Evolutionary conservation across 2,329 filamentous ascomycete genomes (phyloP).

Genomic region (Arthrocladium fulminans): DNA sequence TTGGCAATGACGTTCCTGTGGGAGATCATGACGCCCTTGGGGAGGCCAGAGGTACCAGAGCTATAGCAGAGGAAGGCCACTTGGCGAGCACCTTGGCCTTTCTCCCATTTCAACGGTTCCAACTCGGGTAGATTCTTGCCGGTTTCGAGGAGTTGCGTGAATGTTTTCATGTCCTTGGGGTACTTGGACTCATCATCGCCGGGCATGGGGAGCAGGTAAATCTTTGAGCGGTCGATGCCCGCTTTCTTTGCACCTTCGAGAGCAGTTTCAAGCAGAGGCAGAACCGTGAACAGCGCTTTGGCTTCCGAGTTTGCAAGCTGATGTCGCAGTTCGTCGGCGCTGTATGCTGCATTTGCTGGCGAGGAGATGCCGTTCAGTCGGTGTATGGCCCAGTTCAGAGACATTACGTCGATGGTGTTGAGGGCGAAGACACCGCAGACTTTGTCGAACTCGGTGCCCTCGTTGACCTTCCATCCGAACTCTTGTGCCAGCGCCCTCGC

Average conservation of each 20-base stretch:
- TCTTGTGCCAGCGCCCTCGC: conserved; percentile 61
- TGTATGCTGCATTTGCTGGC: conserved; percentile 68
- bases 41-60: conserved; percentile 68
- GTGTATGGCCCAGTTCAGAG: conserved; percentile 65
- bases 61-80: conserved; percentile 73
- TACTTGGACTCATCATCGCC: conserved; percentile 23
- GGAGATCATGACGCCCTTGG: conserved; percentile 78
- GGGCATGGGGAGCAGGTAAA: conserved; percentile 63
- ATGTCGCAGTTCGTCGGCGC: conserved; percentile 58
- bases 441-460: conserved; percentile 72
- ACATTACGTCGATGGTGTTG: conserved; percentile 73
- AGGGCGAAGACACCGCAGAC: conserved; percentile 68
- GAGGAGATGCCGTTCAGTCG: conserved; percentile 64
- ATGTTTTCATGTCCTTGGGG: conserved; percentile 46
- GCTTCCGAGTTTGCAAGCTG: conserved; percentile 62
- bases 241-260: conserved; percentile 55
- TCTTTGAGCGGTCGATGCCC: conserved; percentile 53
- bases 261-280: conserved; percentile 55
- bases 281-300: conserved; percentile 62
- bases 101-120: conserved; percentile 33
- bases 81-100: conserved; percentile 45
- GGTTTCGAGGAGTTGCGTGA: conserved; percentile 56
- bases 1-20: conserved; percentile 74
- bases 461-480: conserved; percentile 60
- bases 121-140: conserved; percentile 41